A percentile compares a stretch with the other conserved stretches of the same genome.
These are phyloP conservation scores for Cytospora piceicola DNA, from an alignment of 2,329 filamentous ascomycete species.

Conservation along the genomic window DNA sequence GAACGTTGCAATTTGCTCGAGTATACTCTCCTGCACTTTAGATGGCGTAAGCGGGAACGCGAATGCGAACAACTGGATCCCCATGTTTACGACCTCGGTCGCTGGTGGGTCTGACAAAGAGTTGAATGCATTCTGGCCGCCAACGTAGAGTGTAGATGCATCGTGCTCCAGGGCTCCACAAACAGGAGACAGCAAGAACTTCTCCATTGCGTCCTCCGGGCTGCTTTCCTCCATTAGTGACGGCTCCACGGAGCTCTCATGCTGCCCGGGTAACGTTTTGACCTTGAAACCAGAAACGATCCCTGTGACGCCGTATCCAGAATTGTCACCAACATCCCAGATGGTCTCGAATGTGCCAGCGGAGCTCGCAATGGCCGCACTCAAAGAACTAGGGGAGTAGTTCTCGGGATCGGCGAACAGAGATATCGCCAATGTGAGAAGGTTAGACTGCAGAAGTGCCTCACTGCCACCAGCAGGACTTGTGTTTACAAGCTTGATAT, in stretches of 20 bases:
- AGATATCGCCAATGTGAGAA: constrained; percentile 85
- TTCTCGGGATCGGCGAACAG: constrained; percentile 93
- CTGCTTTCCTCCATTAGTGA: constrained; percentile 56
- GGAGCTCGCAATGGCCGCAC: constrained; percentile 87
- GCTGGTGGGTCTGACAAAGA: constrained; percentile 75
- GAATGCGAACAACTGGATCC: constrained; percentile 90
- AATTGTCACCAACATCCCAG: constrained; percentile 95
- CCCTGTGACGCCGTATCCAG: constrained; percentile 89
- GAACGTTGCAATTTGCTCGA: constrained; percentile 92
- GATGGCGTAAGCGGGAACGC: constrained; percentile 85
- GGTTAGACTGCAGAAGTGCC: constrained; percentile 84
- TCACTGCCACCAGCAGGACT: constrained; percentile 86
- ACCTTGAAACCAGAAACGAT: constrained; percentile 78
- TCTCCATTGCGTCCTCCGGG: constrained; percentile 68
- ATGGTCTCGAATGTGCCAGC: constrained; percentile 89
- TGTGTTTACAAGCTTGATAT: constrained; percentile 85
- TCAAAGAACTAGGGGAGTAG: constrained; percentile 81
- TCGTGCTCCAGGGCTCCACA: constrained; percentile 89
- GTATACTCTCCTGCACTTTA: constrained; percentile 92
- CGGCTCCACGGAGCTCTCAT: constrained; percentile 54
- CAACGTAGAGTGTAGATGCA: constrained; percentile 76
- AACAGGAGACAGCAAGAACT: constrained; percentile 68
- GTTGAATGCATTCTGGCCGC: constrained; percentile 50
- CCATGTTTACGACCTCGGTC: constrained; percentile 92
- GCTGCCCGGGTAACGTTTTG: constrained; percentile 70